Percentiles rank a stretch among this genome's conserved stretches.
Evolutionary conservation across 208 protist genomes (phyloP).

Genomic region (Leishmania amazonensis): DNA sequence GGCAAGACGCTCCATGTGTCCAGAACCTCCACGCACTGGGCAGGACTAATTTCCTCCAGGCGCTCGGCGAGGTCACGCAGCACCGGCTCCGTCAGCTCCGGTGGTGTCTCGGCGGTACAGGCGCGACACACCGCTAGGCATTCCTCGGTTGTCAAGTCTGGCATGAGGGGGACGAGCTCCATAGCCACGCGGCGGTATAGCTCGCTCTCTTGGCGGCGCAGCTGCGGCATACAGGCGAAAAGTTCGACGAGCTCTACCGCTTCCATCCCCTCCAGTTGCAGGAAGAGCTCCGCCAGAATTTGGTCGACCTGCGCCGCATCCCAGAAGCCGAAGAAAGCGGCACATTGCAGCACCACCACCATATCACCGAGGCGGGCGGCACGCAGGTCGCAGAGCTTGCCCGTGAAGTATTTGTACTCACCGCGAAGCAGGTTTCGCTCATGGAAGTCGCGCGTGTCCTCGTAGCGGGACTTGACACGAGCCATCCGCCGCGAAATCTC

Average conservation of each 20-base stretch:
- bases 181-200: constrained; percentile 53
- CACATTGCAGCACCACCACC: constrained; percentile 79
- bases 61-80: constrained; percentile 47
- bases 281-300: constrained; percentile 65
- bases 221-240: constrained; percentile 66
- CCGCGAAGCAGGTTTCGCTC: constrained; percentile 86
- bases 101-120: constrained; percentile 49
- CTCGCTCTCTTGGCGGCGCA: constrained; percentile 60
- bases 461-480: constrained; percentile 74
- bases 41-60: constrained; percentile 32
- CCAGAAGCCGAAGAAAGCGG: constrained; percentile 90
- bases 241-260: constrained; percentile 63
- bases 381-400: constrained; percentile 84
- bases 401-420: constrained; percentile 95
- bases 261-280: constrained; percentile 51
- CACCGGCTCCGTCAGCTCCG: constrained; percentile 50
- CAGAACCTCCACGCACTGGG: constrained; percentile 64
- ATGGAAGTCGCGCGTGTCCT: constrained; percentile 77
- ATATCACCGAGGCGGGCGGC: constrained; percentile 68
- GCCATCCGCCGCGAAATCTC: constrained; percentile 88
- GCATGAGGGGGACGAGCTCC: constrained; percentile 49
- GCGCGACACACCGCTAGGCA: constrained; percentile 56
- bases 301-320: constrained; percentile 80
- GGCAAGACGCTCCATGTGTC: constrained; percentile 53
- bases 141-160: constrained; percentile 80